Conservation (phyloP, 495 filamentous ascomycete species). For the Lophiotrema nucula region DNA sequence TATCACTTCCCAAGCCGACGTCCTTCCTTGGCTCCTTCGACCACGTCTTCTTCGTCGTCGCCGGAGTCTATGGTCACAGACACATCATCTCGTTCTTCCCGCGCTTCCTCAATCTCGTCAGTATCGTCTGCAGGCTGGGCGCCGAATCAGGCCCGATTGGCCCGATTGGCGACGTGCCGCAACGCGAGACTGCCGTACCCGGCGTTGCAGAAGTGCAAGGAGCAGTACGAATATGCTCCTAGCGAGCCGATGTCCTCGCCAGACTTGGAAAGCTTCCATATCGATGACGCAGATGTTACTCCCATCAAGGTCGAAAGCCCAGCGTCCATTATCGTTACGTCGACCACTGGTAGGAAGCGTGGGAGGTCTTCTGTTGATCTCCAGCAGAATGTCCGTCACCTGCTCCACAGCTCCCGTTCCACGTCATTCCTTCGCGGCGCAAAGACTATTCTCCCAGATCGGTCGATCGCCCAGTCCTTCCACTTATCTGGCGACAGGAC, state of each 20-base stretch:
- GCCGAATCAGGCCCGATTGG: constrained; percentile 63
- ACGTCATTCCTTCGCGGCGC: constrained; percentile 22
- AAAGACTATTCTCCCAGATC: constrained; percentile 25
- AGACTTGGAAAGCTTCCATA: constrained; percentile 34
- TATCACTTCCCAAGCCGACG: constrained; percentile 50
- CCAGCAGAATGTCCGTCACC: constrained; percentile 72
- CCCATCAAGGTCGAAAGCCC: constrained; percentile 29
- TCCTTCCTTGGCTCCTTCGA: constrained; percentile 65
- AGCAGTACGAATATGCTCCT: constrained; percentile 58
- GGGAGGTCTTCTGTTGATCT: constrained; percentile 69
- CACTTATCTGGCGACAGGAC: constrained; percentile 23
- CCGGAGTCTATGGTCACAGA: constrained; percentile 92
- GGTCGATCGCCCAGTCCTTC: constrained; percentile 32
- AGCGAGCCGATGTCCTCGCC: constrained; percentile 35
- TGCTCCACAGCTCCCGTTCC: constrained; percentile 42
- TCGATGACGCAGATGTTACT: constrained; percentile 30
- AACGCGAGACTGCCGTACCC: constrained; percentile 59
- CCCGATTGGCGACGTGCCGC: constrained; percentile 79
- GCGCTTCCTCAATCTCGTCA: constrained; percentile 52
- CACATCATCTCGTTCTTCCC: constrained; percentile 53
- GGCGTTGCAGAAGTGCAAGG: constrained; percentile 35
- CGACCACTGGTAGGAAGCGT: constrained; percentile 58
- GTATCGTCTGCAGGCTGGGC: constrained; percentile 62
- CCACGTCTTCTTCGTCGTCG: constrained; percentile 75
- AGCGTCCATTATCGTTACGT: constrained; percentile 30